Conservation (phyloP, 2,329 filamentous ascomycete genomes). For the Claviceps quebecensis region DNA sequence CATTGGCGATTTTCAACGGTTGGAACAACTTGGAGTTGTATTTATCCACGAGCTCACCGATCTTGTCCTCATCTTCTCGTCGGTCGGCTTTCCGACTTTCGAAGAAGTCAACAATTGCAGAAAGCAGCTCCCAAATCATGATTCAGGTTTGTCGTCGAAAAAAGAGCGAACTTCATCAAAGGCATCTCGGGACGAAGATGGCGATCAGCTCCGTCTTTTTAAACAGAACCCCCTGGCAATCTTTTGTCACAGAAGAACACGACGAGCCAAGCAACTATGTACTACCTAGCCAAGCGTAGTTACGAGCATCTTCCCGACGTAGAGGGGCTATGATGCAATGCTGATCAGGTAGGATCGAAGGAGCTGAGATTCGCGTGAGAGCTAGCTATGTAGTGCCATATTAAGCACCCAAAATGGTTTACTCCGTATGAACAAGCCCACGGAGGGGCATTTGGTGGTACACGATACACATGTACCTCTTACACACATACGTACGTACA, state of each 20-base stretch:
- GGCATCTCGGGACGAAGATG: background rate
- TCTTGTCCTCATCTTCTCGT: background rate
- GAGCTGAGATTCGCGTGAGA: background rate
- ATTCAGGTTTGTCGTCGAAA: too few relatives aligned
- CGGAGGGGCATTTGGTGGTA: background rate
- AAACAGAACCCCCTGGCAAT: background rate
- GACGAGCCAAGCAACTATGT: background rate
- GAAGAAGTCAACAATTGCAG: background rate
- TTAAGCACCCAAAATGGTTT: background rate
- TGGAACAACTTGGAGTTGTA: constrained; percentile 16
- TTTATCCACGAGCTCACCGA: constrained; percentile 6
- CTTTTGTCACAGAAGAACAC: background rate
- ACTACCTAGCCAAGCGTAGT: background rate
- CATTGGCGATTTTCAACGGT: constrained; percentile 22
- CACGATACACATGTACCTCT: too few relatives aligned
- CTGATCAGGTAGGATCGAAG: background rate
- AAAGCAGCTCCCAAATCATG: too few relatives aligned
- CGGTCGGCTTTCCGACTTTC: background rate
- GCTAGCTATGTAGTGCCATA: background rate
- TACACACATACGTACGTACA: too few relatives aligned
- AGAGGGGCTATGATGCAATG: background rate
- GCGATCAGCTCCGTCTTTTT: background rate
- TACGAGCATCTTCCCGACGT: background rate
- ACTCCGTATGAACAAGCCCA: background rate
- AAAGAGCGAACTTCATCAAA: too few relatives aligned